Conservation (phyloP, 2,329 filamentous ascomycete genomes). For the Trichoderma sp. region DNA sequence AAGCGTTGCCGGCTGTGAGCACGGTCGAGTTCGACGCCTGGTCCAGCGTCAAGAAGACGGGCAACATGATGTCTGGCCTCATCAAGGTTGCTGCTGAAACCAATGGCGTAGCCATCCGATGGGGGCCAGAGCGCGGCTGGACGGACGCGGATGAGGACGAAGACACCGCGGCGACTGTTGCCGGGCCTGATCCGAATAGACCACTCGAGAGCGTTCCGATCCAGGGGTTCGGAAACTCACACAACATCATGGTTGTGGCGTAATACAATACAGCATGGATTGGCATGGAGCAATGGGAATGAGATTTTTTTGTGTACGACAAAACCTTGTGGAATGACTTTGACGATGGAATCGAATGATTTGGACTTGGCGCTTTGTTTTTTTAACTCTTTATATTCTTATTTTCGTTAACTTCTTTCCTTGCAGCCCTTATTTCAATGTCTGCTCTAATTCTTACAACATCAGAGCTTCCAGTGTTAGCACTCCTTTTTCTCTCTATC, state of each 20-base stretch:
- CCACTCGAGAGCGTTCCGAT: slow-evolving; percentile 20
- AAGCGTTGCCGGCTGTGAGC: slow-evolving; percentile 56
- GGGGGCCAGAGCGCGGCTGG: slow-evolving; percentile 70
- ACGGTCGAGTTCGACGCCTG: slow-evolving; percentile 71
- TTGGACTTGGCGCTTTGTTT: slow-evolving; percentile 7
- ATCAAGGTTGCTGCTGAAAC: slow-evolving; percentile 52
- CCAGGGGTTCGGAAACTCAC: slow-evolving; percentile 21
- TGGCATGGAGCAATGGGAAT: slow-evolving; percentile 9
- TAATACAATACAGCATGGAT: slow-evolving; percentile 11
- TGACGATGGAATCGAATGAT: slow-evolving; percentile 13
- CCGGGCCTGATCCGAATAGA: background rate
- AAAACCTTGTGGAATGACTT: slow-evolving; percentile 4
- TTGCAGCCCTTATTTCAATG: background rate
- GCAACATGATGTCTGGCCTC: slow-evolving; percentile 64
- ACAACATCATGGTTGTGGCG: slow-evolving; percentile 26
- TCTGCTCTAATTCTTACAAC: background rate
- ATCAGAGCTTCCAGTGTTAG: background rate
- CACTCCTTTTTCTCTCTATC: background rate
- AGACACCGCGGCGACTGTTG: background rate
- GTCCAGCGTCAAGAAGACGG: slow-evolving; percentile 63
- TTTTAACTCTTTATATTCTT: background rate
- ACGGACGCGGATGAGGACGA: slow-evolving; percentile 49
- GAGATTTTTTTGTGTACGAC: background rate
- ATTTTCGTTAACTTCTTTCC: background rate
- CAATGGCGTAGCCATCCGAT: slow-evolving; percentile 55